Conservation (phyloP, 805 yeast genomes). For the Priceomyces castillae region DNA sequence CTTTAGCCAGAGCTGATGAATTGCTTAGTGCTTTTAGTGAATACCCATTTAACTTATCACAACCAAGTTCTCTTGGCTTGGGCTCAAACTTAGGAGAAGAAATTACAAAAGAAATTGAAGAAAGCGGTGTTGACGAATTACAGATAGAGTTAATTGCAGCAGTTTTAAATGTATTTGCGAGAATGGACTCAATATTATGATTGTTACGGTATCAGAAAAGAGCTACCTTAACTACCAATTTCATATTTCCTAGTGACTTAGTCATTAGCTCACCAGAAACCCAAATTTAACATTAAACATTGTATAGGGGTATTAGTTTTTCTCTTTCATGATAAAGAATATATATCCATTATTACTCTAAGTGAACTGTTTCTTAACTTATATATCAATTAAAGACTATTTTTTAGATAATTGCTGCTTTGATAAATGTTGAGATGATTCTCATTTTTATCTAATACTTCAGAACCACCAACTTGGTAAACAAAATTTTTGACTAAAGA, state of each 20-base stretch:
- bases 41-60: constrained; percentile 66
- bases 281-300: neutral
- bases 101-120: constrained; percentile 50
- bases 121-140: constrained; percentile 51
- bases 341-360: constrained; percentile 1
- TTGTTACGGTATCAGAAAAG: neutral
- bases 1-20: constrained; percentile 93
- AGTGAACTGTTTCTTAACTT: neutral
- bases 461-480: constrained; percentile 29
- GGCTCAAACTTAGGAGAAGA: constrained; percentile 69
- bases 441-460: constrained; percentile 12
- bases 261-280: too few relatives aligned
- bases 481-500: constrained; percentile 50
- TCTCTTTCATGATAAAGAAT: neutral
- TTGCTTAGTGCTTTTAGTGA: constrained; percentile 76
- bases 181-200: constrained; percentile 83
- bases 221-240: neutral
- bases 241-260: neutral
- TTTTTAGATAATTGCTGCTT: constrained; percentile 13
- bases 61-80: constrained; percentile 61
- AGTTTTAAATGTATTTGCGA: constrained; percentile 82
- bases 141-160: constrained; percentile 90
- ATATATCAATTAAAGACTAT: constrained; percentile 1
- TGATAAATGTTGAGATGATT: constrained; percentile 16
- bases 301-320: neutral